Conservation (phyloP, 352 stramenopile species). For the Chrysophaeum taylorii region DNA sequence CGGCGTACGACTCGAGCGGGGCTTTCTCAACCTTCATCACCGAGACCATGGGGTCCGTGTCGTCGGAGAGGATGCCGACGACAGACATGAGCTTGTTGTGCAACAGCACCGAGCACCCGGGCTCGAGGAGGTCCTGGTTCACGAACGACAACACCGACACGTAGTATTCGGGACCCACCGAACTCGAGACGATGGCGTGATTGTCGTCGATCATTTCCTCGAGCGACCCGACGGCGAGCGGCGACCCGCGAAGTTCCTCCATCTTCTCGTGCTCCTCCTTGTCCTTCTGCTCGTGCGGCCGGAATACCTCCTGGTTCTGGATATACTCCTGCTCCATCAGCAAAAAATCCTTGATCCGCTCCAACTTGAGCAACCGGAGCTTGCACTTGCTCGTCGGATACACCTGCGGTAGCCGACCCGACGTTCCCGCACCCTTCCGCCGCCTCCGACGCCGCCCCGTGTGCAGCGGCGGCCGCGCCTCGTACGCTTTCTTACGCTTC, state of each 20-base stretch:
- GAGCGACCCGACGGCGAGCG: constrained; percentile 93
- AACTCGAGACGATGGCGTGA: constrained; percentile 97
- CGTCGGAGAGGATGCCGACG: constrained; percentile 94
- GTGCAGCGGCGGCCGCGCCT: constrained; percentile 63
- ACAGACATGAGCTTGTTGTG: constrained; percentile 99
- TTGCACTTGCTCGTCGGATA: constrained; percentile 98
- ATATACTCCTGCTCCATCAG: constrained; percentile 99
- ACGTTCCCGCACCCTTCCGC: background rate
- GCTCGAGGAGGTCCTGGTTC: constrained; percentile 99
- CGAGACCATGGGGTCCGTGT: constrained; percentile 97
- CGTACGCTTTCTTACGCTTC: constrained; percentile 88
- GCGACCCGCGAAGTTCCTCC: constrained; percentile 56
- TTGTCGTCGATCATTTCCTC: constrained; percentile 99
- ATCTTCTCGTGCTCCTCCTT: constrained; percentile 72
- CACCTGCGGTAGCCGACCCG: constrained; percentile 40
- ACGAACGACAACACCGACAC: constrained; percentile 99
- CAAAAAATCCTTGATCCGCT: constrained; percentile 99
- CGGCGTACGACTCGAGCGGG: constrained; percentile 95
- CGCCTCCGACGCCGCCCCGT: constrained; percentile 51
- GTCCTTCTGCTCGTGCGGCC: constrained; percentile 98
- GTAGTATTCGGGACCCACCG: constrained; percentile 97
- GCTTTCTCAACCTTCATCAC: constrained; percentile 99
- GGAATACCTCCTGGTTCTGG: constrained; percentile 99
- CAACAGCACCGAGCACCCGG: constrained; percentile 91
- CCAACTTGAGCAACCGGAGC: constrained; percentile 95